Percentiles rank a stretch among this genome's conserved stretches.
phyloP scores from a whole-genome alignment of 208 protist genomes.

The Leishmania turanica region DNA sequence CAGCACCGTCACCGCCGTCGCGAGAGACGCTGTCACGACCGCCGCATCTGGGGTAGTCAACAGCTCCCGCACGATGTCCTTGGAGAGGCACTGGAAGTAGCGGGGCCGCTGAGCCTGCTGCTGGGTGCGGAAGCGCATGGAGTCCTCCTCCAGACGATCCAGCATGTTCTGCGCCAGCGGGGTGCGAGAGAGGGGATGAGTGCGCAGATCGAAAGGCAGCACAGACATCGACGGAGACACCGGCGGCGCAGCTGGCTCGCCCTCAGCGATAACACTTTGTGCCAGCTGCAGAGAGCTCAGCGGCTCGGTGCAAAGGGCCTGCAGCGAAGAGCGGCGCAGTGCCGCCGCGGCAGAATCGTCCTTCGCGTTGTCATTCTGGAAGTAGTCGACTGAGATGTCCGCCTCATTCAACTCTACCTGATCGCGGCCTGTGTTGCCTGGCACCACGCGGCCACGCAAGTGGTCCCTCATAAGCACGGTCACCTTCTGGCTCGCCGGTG shows the following conservation, averaged over 20 bases:
- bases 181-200: slow-evolving; percentile 43
- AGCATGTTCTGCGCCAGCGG: slow-evolving; percentile 80
- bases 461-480: slow-evolving; percentile 37
- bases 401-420: slow-evolving; percentile 32
- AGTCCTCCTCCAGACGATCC: slow-evolving; percentile 75
- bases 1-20: slow-evolving; percentile 24
- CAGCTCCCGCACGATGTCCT: slow-evolving; percentile 22
- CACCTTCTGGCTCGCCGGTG: slow-evolving; percentile 19
- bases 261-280: slow-evolving; percentile 24
- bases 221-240: slow-evolving; percentile 4
- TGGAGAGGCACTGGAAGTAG: slow-evolving; percentile 42
- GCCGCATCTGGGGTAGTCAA: slow-evolving; percentile 15
- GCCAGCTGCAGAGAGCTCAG: slow-evolving; percentile 38
- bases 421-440: slow-evolving; percentile 33
- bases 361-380: slow-evolving; percentile 7
- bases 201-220: slow-evolving; percentile 78
- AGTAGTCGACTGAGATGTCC: slow-evolving; percentile 30
- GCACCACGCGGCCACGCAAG: slow-evolving; percentile 33
- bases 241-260: slow-evolving; percentile 3
- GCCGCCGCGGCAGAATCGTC: not conserved
- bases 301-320: slow-evolving; percentile 45
- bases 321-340: slow-evolving; percentile 26
- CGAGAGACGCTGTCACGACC: slow-evolving; percentile 9
- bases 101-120: slow-evolving; percentile 34
- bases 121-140: slow-evolving; percentile 55